phyloP scores from a whole-genome alignment of 768 basidiomycete species.

The Suillus spraguei region DNA sequence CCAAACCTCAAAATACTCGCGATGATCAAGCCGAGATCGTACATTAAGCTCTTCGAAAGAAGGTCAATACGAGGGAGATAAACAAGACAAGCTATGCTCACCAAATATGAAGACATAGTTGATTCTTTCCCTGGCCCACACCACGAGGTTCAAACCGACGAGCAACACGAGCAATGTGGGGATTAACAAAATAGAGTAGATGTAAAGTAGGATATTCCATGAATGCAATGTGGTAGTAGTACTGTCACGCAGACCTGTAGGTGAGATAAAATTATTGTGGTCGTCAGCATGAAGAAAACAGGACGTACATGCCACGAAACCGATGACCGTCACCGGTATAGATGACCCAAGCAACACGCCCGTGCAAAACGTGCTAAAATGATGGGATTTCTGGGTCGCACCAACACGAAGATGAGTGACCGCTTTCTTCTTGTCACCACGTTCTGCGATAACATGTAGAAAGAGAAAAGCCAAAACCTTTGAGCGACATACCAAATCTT shows the following conservation, averaged over 20 bases:
- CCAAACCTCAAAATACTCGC: conserved; percentile 71
- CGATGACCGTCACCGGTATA: conserved; percentile 65
- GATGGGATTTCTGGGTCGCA: conserved; percentile 54
- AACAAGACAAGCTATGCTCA: conserved; percentile 30
- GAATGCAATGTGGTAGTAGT: conserved; percentile 59
- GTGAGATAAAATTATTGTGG: neutral
- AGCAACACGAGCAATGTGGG: conserved; percentile 77
- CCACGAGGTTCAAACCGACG: conserved; percentile 81
- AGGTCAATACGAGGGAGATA: neutral
- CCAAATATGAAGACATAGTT: conserved; percentile 96
- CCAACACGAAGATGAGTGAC: conserved; percentile 62
- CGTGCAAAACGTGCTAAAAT: conserved; percentile 73
- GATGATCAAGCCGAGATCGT: conserved; percentile 72
- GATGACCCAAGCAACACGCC: conserved; percentile 75
- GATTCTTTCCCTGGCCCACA: conserved; percentile 76
- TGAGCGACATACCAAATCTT: conserved; percentile 66
- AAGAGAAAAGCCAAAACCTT: neutral
- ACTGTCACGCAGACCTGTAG: conserved; percentile 54
- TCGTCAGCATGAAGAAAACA: neutral
- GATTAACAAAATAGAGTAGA: conserved; percentile 76
- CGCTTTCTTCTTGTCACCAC: conserved; percentile 82
- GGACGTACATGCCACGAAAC: conserved; percentile 61
- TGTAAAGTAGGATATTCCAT: conserved; percentile 73
- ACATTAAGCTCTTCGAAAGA: conserved; percentile 62
- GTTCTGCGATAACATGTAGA: conserved; percentile 35